phyloP scores from a whole-genome alignment of 2,329 filamentous ascomycete genomes.

The Aphanoascus verrucosus region DNA sequence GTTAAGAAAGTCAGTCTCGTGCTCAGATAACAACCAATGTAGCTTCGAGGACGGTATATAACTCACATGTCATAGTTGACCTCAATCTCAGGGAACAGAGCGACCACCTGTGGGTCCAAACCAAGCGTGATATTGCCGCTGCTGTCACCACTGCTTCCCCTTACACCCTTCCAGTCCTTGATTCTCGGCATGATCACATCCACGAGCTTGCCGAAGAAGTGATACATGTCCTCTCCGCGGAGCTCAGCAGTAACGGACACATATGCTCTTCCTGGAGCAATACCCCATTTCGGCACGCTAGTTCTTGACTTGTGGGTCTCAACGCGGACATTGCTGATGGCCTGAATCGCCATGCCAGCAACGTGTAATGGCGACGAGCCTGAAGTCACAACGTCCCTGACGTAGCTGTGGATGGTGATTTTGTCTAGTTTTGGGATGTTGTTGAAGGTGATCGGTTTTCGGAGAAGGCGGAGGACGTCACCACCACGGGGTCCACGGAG shows the following conservation, averaged over 20 bases:
- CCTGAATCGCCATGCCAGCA: constrained; percentile 71
- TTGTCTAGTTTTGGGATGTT: constrained; percentile 75
- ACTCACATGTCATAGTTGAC: constrained; percentile 81
- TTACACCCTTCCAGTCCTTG: constrained; percentile 87
- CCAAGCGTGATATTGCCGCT: constrained; percentile 82
- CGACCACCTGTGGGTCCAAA: constrained; percentile 61
- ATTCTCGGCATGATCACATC: constrained; percentile 87
- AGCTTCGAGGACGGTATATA: constrained; percentile 19
- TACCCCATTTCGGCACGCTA: constrained; percentile 63
- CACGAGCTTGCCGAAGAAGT: constrained; percentile 83
- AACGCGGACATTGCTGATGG: constrained; percentile 69
- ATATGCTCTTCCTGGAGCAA: constrained; percentile 59
- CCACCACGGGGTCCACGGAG: constrained; percentile 74
- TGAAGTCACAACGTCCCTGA: constrained; percentile 56
- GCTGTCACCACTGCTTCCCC: constrained; percentile 67
- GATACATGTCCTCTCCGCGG: constrained; percentile 67
- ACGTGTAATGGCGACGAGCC: constrained; percentile 70
- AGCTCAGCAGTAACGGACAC: constrained; percentile 65
- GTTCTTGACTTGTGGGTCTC: constrained; percentile 57
- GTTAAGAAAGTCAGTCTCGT: constrained; percentile 8
- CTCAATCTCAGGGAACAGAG: constrained; percentile 86
- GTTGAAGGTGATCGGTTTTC: constrained; percentile 58
- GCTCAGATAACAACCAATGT: neutral
- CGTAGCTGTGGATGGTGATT: constrained; percentile 67
- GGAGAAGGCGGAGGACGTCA: constrained; percentile 43